phyloP scores from a whole-genome alignment of 2,329 filamentous ascomycete species.

The Alternaria gaisen region DNA sequence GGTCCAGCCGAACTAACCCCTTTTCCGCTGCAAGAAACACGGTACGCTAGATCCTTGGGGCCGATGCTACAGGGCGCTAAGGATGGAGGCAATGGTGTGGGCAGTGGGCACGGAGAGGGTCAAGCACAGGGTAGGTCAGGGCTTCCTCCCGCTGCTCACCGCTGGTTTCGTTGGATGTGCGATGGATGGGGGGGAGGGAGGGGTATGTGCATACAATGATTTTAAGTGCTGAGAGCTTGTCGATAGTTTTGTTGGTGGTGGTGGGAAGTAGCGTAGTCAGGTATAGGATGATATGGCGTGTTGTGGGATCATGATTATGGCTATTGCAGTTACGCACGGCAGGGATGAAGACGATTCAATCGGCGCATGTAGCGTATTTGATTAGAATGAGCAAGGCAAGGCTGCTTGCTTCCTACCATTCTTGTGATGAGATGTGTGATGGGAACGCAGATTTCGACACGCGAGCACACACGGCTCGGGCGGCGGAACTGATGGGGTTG shows the following conservation, averaged over 20 bases:
- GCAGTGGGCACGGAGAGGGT: conserved; percentile 7
- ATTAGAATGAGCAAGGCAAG: not conserved
- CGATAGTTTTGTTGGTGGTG: not conserved
- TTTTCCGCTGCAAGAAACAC: conserved; percentile 16
- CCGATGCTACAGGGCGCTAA: conserved; percentile 2
- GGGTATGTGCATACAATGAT: not conserved
- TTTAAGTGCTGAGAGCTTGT: conserved; percentile 1
- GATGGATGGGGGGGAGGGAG: not conserved
- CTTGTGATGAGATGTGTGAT: not conserved
- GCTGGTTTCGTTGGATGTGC: conserved; percentile 4
- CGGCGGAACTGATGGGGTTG: conserved; percentile 11
- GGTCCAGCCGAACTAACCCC: conserved; percentile 6
- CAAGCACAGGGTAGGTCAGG: conserved; percentile 4
- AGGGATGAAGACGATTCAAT: not conserved
- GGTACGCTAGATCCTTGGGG: conserved; percentile 11
- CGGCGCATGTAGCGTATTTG: not conserved
- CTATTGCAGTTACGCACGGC: not conserved
- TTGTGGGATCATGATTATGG: not conserved
- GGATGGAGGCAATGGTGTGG: not conserved
- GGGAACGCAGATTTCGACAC: conserved; percentile 1
- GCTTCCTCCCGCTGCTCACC: conserved; percentile 4
- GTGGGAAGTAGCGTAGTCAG: not conserved
- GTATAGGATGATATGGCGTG: not conserved
- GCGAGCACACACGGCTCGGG: conserved; percentile 5
- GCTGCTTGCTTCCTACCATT: not conserved